phyloP scores from a whole-genome alignment of 768 basidiomycete genomes.

The Russula abietina region DNA sequence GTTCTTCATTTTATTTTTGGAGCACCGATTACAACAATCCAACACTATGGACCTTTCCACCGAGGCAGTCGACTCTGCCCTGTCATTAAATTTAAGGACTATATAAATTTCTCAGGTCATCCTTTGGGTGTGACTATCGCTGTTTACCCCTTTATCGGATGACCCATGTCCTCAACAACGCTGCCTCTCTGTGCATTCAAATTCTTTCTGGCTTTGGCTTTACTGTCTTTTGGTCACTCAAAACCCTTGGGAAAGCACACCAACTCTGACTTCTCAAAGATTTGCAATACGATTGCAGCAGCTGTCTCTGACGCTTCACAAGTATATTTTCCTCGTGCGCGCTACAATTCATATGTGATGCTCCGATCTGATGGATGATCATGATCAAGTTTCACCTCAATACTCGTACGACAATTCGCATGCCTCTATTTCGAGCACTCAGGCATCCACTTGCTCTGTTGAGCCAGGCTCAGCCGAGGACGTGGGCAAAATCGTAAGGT shows the following conservation, averaged over 20 bases:
- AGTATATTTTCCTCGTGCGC: conserved; percentile 4
- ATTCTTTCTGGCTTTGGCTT: not conserved
- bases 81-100: too few species aligned
- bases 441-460: conserved; percentile 22
- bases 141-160: not conserved
- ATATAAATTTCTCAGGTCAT: not conserved
- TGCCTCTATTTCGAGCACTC: not conserved
- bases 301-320: not conserved
- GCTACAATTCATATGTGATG: not conserved
- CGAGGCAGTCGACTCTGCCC: too few species aligned
- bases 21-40: too few species aligned
- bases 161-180: not conserved
- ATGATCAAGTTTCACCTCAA: conserved; percentile 7
- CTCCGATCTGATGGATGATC: not conserved
- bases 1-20: too few species aligned
- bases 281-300: not conserved
- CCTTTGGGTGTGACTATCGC: too few species aligned
- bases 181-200: not conserved
- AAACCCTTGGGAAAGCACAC: too few species aligned
- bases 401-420: conserved; percentile 17
- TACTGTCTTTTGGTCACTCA: too few species aligned
- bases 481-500: conserved; percentile 18
- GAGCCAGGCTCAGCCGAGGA: conserved; percentile 24
- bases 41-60: too few species aligned
- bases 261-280: not conserved